Evolutionary conservation across 345 rosid genomes (phyloP).

Genomic region (Erucastrum elatum): DNA sequence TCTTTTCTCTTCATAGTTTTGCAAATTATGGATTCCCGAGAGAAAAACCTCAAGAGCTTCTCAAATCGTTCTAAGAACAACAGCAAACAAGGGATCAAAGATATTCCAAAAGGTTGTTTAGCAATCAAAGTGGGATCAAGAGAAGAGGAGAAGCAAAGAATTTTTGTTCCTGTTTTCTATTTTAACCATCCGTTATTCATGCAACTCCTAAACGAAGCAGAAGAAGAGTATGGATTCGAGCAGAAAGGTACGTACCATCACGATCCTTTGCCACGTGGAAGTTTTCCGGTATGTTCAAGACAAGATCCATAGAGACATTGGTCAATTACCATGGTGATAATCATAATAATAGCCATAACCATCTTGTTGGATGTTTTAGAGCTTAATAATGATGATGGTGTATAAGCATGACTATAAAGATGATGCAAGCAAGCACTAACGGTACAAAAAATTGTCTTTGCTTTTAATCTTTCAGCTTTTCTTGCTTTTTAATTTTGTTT

Average conservation of each 20-base stretch:
- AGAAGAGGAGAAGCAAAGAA: slow-evolving; percentile 51
- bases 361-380: slow-evolving; percentile 64
- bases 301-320: slow-evolving; percentile 56
- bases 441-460: background rate
- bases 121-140: slow-evolving; percentile 56
- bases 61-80: slow-evolving; percentile 20
- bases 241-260: slow-evolving; percentile 64
- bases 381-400: slow-evolving; percentile 40
- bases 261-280: slow-evolving; percentile 63
- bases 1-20: background rate
- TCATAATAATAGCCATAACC: slow-evolving; percentile 22
- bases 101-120: slow-evolving; percentile 61
- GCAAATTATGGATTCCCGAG: slow-evolving; percentile 29
- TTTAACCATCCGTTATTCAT: slow-evolving; percentile 63
- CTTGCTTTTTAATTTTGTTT: background rate
- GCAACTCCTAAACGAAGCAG: slow-evolving; percentile 57
- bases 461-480: background rate
- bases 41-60: slow-evolving; percentile 22
- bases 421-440: slow-evolving; percentile 14
- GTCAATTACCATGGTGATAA: slow-evolving; percentile 43
- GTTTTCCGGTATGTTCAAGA: slow-evolving; percentile 50
- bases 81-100: slow-evolving; percentile 39
- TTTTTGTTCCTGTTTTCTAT: slow-evolving; percentile 55
- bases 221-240: slow-evolving; percentile 63
- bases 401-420: background rate